phyloP scores from a whole-genome alignment of 345 rosid species.

The Arabis hirsuta region DNA sequence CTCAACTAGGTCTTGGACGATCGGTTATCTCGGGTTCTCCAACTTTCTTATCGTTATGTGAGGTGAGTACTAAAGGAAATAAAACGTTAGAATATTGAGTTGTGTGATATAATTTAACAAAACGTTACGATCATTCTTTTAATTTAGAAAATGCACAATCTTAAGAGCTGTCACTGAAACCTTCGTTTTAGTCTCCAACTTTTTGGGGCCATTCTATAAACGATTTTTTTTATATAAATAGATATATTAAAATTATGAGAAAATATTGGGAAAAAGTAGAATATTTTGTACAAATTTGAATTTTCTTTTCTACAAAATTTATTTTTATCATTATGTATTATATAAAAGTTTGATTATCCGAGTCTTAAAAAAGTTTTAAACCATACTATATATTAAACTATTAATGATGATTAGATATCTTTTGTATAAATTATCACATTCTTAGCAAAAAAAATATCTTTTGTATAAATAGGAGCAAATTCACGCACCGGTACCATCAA shows the following conservation, averaged over 20 bases:
- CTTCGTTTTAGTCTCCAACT: background rate
- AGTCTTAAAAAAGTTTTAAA: background rate
- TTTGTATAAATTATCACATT: conserved; percentile 30
- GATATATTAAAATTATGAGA: background rate
- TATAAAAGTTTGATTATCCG: background rate
- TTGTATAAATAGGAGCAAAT: conserved; percentile 57
- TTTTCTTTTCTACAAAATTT: no score
- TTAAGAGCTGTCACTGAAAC: background rate
- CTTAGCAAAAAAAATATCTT: no score
- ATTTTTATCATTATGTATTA: no score
- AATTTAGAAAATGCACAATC: background rate
- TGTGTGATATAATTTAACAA: conserved; percentile 6
- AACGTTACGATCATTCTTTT: background rate
- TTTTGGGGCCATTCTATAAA: background rate
- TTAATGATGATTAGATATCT: background rate
- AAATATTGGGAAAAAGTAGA: no score
- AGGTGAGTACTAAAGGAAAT: conserved; percentile 49
- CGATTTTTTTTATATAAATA: background rate
- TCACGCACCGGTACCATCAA: conserved; percentile 51
- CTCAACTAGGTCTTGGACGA: conserved; percentile 62
- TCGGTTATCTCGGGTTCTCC: conserved; percentile 33
- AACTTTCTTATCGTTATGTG: conserved; percentile 60
- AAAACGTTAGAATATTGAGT: background rate
- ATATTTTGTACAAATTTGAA: no score
- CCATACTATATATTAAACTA: background rate